Conservation (phyloP, 176 grass and related monocot genomes). For the Avena eriantha region DNA sequence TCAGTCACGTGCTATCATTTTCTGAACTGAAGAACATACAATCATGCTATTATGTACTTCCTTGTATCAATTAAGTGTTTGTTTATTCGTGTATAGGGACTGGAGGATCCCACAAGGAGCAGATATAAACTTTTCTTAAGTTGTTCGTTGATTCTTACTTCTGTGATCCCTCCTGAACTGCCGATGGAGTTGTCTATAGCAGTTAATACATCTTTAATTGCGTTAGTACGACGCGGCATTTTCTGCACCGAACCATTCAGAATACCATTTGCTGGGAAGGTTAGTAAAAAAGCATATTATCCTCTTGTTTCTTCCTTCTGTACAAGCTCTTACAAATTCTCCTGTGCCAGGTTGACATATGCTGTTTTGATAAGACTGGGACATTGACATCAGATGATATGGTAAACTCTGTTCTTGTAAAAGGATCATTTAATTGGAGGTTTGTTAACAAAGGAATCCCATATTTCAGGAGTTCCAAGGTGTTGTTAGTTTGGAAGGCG, state of each 20-base stretch:
- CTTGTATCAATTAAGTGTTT: slow-evolving; percentile 13
- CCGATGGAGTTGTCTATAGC: slow-evolving; percentile 99
- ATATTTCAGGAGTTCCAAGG: slow-evolving; percentile 98
- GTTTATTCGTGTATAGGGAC: slow-evolving; percentile 61
- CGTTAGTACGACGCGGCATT: slow-evolving; percentile 91
- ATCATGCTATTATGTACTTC: slow-evolving; percentile 11
- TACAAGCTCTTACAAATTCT: slow-evolving; percentile 48
- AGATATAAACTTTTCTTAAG: slow-evolving; percentile 98
- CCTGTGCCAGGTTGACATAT: slow-evolving; percentile 91
- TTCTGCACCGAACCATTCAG: slow-evolving; percentile 99
- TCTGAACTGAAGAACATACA: slow-evolving; percentile 17
- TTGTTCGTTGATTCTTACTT: slow-evolving; percentile 98
- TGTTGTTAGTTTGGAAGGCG: slow-evolving; percentile 80
- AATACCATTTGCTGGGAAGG: slow-evolving; percentile 99
- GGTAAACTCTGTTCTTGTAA: slow-evolving; percentile 54
- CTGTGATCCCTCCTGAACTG: slow-evolving; percentile 97
- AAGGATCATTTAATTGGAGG: not conserved
- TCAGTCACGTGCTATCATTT: slow-evolving; percentile 17
- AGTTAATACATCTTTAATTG: slow-evolving; percentile 99
- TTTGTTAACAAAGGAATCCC: slow-evolving; percentile 17
- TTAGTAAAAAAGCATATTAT: slow-evolving; percentile 48
- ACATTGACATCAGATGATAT: slow-evolving; percentile 99
- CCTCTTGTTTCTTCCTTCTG: slow-evolving; percentile 20
- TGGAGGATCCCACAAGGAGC: slow-evolving; percentile 98
- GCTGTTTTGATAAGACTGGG: slow-evolving; percentile 98